These are phyloP conservation scores for Penicillium tannophilum DNA, from an alignment of 495 filamentous ascomycete species.

Conservation along the genomic window DNA sequence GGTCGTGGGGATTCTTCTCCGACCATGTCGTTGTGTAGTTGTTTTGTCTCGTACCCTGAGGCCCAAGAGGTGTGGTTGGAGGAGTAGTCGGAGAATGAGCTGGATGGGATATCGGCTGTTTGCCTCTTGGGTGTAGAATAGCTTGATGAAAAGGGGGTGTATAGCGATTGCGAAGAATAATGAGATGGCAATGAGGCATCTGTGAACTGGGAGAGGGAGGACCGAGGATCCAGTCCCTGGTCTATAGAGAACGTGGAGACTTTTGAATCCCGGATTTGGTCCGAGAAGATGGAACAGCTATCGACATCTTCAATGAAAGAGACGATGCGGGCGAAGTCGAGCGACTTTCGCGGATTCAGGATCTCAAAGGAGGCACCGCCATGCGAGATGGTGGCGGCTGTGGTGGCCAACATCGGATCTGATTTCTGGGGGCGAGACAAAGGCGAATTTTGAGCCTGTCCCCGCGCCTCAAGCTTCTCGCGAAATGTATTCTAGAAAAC, in stretches of 20 bases:
- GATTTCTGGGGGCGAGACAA: constrained; percentile 27
- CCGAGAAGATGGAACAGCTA: constrained; percentile 26
- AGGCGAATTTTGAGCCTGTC: constrained; percentile 19
- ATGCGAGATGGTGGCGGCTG: constrained; percentile 40
- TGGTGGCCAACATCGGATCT: constrained; percentile 34
- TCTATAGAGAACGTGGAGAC: constrained; percentile 23
- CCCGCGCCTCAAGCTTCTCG: constrained; percentile 32
- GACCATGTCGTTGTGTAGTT: constrained; percentile 21
- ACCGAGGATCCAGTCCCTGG: constrained; percentile 21
- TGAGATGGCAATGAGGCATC: constrained; percentile 33
- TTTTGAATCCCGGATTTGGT: constrained; percentile 31
- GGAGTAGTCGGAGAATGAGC: constrained; percentile 30
- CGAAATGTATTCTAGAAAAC: constrained; percentile 45
- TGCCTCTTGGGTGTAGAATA: constrained; percentile 23
- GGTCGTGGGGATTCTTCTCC: constrained; percentile 24
- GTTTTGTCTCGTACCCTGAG: constrained; percentile 12
- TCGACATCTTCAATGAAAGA: constrained; percentile 48
- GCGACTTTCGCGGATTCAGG: constrained; percentile 46
- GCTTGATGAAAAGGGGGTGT: constrained; percentile 14
- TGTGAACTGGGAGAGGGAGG: constrained; percentile 31
- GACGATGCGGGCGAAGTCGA: constrained; percentile 43
- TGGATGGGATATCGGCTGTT: constrained; percentile 22
- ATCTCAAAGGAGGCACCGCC: constrained; percentile 50
- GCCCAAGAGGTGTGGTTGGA: constrained; percentile 22
- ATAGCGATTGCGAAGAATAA: constrained; percentile 29